Evolutionary conservation across 768 basidiomycete genomes (phyloP), one percentile per base, ranked within the genome.

Genomic region (Cystofilobasidium capitatum): DNA sequence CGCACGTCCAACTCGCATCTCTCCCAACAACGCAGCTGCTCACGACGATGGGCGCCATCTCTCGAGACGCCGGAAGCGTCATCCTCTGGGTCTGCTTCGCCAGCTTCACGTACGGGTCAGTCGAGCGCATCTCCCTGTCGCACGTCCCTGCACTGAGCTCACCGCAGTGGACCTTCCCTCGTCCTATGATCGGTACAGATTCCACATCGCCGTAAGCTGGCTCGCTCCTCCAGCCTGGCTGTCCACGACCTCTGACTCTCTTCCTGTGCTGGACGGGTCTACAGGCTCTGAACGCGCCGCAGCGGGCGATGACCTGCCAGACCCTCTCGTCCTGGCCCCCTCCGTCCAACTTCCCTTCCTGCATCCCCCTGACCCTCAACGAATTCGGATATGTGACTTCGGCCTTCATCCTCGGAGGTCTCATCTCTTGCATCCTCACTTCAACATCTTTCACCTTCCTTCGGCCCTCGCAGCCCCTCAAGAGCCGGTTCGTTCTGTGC

Each of bases 321-420:
- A n/a, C 22, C 17, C 3, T 29, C 26, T 35, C 26, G n/a, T 5
- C n/a, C 37, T 17, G n/a, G 5, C 16, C 26, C 24, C 37, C 49
- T 22, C 37, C 37, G 3, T 31, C 51, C 7, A 31, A 7, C 39
- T 78, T 89, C 12, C 83, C 88, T 2, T 81, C 84, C 40, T 94
- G 92, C 78, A 85, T 94, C 37, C 83, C 83, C 7, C 88, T 96
- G 85, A 83, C 84, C 37, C 80, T 88, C 60, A 79, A 83, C 51
- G 81, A 81, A 0, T 97, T 93, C 78, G 89, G 91, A 24, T 75
- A 87, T 51, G 83, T 96, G 39, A 97, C 93, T 0, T 42, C 91
- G 35, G 77, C 88, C 33, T 96, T 90, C 78, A 92, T 91, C 1
- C 76, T 89, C 20, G 94, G 94, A 16, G 94, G 94, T 42, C 81